These are phyloP conservation scores for Backusella circina DNA, from an alignment of 192 early-diverging fungal species.

Conservation along the genomic window DNA sequence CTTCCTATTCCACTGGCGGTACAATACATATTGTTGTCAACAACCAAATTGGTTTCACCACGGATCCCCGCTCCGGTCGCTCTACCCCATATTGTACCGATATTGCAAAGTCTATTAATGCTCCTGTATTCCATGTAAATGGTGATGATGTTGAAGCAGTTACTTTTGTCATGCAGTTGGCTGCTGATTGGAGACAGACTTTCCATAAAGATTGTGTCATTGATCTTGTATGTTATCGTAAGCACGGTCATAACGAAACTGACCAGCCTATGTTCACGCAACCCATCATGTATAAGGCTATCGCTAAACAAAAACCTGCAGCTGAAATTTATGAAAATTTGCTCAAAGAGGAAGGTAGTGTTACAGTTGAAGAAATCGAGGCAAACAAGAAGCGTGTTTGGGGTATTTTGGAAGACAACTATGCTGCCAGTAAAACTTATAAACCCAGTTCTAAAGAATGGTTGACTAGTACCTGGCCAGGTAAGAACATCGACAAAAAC, in stretches of 20 bases:
- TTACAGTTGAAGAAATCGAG: conserved; percentile 81
- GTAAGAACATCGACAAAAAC: neutral
- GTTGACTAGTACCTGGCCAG: conserved; percentile 91
- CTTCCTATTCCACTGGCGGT: conserved; percentile 92
- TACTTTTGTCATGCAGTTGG: conserved; percentile 89
- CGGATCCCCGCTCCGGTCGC: conserved; percentile 91
- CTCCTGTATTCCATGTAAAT: conserved; percentile 97
- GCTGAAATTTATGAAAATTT: conserved; percentile 82
- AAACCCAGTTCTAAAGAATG: conserved; percentile 87
- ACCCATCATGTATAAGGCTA: conserved; percentile 92
- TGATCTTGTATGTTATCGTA: conserved; percentile 95
- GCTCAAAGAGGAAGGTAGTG: conserved; percentile 77
- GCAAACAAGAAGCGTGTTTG: conserved; percentile 90
- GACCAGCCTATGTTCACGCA: conserved; percentile 98
- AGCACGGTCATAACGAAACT: conserved; percentile 97
- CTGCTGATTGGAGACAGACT: conserved; percentile 90
- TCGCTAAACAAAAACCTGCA: conserved; percentile 79
- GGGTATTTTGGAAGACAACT: conserved; percentile 89
- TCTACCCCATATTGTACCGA: conserved; percentile 96
- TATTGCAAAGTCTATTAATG: conserved; percentile 92
- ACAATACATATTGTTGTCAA: conserved; percentile 96
- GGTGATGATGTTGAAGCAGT: conserved; percentile 97
- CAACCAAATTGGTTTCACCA: conserved; percentile 99
- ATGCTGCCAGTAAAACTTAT: conserved; percentile 83
- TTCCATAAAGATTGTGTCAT: conserved; percentile 96